Evolutionary conservation across 2,329 filamentous ascomycete species (phyloP), one percentile per base, ranked within the genome.

Genomic region (Botryotinia narcissicola): DNA sequence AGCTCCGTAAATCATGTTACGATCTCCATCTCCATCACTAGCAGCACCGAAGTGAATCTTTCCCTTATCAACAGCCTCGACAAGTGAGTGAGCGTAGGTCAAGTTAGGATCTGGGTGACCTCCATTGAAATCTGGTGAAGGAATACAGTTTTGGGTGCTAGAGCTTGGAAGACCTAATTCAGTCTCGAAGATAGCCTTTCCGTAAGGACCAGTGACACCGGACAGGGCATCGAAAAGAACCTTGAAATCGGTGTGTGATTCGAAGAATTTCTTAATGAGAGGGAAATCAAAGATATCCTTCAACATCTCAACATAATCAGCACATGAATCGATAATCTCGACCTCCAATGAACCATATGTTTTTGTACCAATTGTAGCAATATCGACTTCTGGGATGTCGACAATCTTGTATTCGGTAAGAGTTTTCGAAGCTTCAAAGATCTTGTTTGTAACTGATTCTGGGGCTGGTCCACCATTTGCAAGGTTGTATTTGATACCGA

Each of bases 401-500:
- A 92, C 89, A 78, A 97, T 92, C 85, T 98, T 97, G 89, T 98
- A 99, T 69, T 92, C 94, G 62, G 90, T 93, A 79, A 99, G 88
- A 76, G 88, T 90, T 88, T 98, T 98, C 79, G 95, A 95, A 75
- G 91, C 90, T 80, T 95, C 93, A 86, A 89, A 98, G 83, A 99
- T 98, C 87, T 97, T 97, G 90, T 99, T 97, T 78, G 96, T 99
- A 78, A 99, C 93, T 72, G 93, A 92, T 84, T 99, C 96, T 74
- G 96, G 96, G 73, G 96, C 96, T 61, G 96, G 96, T 73, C 95
- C 96, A 80, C 96, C 96, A 81, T 99, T 98, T 83, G 94, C 87
- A 74, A 99, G 88, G 88, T 99, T 99, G 89, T 99, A 99, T 87
- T 99, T 99, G 91, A 99, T 99, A 79, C 96, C 96, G 80, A 99